A percentile compares a stretch with the other conserved stretches of the same genome.
Conservation (phyloP, 305 asterid species). For the Fraxinus baroniana region DNA sequence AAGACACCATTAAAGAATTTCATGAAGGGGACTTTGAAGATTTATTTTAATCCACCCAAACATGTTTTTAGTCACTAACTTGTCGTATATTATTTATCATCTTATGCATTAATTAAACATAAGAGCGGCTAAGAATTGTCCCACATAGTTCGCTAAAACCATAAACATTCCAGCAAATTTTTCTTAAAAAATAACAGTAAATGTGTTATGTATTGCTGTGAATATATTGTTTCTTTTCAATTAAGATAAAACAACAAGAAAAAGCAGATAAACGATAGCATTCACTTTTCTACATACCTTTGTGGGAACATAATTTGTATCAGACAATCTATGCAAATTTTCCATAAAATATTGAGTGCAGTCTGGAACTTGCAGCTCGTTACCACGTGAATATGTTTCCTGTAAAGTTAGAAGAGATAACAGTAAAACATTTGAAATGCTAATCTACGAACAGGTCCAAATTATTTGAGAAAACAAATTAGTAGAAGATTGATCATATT, state of each 20-base stretch:
- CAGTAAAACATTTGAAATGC: constrained; percentile 20
- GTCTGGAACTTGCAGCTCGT: constrained; percentile 96
- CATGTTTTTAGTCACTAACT: not conserved
- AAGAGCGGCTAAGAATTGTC: not conserved
- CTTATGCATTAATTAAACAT: not conserved
- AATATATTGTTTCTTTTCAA: not conserved
- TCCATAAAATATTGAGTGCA: constrained; percentile 93
- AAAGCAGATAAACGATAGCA: not conserved
- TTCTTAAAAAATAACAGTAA: not conserved
- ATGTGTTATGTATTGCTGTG: not conserved
- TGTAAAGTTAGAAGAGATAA: constrained; percentile 32
- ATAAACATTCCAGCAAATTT: not conserved
- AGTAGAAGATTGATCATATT: not conserved
- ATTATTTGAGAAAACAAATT: constrained; percentile 12
- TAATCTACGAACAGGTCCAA: not conserved
- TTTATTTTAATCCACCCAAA: not conserved
- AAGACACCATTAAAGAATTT: not conserved
- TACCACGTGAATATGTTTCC: constrained; percentile 82
- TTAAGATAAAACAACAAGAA: constrained; percentile 7
- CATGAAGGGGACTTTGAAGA: not conserved
- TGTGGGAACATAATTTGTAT: constrained; percentile 74
- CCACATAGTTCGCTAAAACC: not conserved
- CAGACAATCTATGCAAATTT: constrained; percentile 77
- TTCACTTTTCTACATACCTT: constrained; percentile 52
- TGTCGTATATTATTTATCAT: not conserved